Evolutionary conservation across 306 rosid genomes (phyloP).

Genomic region (Gillenia trifoliata): DNA sequence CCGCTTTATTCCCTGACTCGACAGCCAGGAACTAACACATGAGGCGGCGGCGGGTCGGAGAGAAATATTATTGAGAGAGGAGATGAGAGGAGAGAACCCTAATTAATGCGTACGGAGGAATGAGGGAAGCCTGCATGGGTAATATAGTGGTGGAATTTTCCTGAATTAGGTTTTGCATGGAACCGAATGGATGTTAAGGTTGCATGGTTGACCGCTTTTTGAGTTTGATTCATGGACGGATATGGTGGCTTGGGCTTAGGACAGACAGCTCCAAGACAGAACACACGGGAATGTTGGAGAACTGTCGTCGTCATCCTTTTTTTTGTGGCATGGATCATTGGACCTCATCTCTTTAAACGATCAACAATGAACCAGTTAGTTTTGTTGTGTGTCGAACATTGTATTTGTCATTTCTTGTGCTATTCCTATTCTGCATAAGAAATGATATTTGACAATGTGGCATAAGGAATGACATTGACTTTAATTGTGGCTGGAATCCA

Average conservation of each 20-base stretch:
- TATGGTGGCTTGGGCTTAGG: not conserved
- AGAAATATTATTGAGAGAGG: not conserved
- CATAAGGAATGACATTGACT: not conserved
- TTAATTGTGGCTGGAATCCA: not conserved
- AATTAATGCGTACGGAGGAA: not conserved
- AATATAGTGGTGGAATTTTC: not conserved
- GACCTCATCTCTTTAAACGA: not conserved
- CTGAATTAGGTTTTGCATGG: slow-evolving; percentile 1
- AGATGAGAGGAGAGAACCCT: not conserved
- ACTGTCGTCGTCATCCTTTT: too few species aligned
- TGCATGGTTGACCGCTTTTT: slow-evolving; percentile 14
- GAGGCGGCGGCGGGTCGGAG: not conserved
- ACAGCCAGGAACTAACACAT: not conserved
- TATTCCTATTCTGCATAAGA: not conserved
- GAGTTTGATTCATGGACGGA: not conserved
- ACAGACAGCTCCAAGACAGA: not conserved
- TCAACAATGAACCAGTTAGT: too few species aligned
- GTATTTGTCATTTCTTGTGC: not conserved
- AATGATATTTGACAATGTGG: not conserved
- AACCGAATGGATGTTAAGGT: slow-evolving; percentile 5
- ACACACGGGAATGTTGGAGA: not conserved
- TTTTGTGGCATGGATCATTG: not conserved
- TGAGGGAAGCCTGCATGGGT: not conserved
- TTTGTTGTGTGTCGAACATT: not conserved
- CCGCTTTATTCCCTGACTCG: not conserved